Base-by-base conservation (phyloP, 441 rosid genomes). In the Eruca vesicaria region DNA sequence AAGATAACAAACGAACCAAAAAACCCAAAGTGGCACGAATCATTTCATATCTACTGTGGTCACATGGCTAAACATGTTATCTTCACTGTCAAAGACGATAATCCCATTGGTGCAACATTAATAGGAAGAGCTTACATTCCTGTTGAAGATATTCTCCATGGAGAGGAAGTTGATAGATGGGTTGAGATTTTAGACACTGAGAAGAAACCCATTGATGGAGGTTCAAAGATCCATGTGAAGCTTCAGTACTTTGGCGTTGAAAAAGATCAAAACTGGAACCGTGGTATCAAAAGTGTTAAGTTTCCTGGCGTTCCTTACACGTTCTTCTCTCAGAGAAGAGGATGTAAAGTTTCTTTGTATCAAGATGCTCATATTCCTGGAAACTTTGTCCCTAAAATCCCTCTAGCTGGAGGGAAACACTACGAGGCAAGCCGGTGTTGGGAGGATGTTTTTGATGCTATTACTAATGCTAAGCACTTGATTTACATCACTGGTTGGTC, bases 401-500 rank as follows among this genome's bases (percentile, higher is more conserved):
- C 98, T 76, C 92, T 93, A 16, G 94, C 96, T 7, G 97, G 96
- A 60, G 94, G 97, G 77, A 84, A 91, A 63, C 21, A 81, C 82
- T 91, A 85, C 33, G 90, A 91, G 86, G 86, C 98, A 26, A 93
- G 83, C 70, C 83, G 98, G 66, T 91, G 98, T 28, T 93, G 98
- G 98, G 98, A 93, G 78, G 97, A 91, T 77, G 33, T 93, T 38
- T 93, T 91, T 38, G 98, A 91, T 78, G 91, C 97, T n/a, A 86
- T 93, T 64, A 85, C 86, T 55, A 83, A 93, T 32, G 97, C 98
- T 7, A 91, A 82, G 73, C 96, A 93, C 81, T 63, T 93, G 63
- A 91, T 93, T 77, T 93, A 88, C 83, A 90, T 93, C 31, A 93
- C 98, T 43, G 98, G 97, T 45, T 93, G 97, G 97, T 93, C 98